Conservation (phyloP, 305 asterid genomes). For the Solanum hybrid region DNA sequence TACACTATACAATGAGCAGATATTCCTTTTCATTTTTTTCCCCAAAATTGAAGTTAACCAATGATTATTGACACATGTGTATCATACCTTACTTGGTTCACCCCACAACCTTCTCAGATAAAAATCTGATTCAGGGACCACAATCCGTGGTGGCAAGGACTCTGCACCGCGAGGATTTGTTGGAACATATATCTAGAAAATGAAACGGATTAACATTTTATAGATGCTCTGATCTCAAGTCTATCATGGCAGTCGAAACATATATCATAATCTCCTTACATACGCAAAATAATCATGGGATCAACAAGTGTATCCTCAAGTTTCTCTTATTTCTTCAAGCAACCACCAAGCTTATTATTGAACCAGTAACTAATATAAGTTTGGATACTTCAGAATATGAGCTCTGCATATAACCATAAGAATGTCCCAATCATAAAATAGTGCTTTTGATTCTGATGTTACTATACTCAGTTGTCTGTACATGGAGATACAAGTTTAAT, state of each 20-base stretch:
- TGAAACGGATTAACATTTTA: background rate
- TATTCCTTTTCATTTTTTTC: background rate
- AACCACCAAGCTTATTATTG: background rate
- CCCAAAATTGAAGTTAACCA: background rate
- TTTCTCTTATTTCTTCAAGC: background rate
- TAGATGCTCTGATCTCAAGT: background rate
- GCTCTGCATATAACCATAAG: background rate
- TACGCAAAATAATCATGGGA: background rate
- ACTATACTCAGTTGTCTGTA: background rate
- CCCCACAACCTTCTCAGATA: constrained; percentile 52
- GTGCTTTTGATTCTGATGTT: background rate
- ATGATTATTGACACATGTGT: background rate
- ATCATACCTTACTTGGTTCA: constrained; percentile 46
- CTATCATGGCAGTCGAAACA: background rate
- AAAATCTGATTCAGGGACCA: constrained; percentile 47
- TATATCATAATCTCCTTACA: background rate
- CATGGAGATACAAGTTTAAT: background rate
- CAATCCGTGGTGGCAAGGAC: constrained; percentile 52
- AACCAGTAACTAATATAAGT: background rate
- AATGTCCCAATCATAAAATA: background rate
- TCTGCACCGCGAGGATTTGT: constrained; percentile 62
- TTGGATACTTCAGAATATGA: background rate
- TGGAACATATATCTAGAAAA: constrained; percentile 41
- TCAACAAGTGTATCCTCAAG: background rate
- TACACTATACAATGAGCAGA: background rate